Percentiles rank a stretch among this genome's conserved stretches.
These are phyloP conservation scores for Trebouxiophyceae sp. DNA, from an alignment of 163 green algal species.

Conservation along the genomic window DNA sequence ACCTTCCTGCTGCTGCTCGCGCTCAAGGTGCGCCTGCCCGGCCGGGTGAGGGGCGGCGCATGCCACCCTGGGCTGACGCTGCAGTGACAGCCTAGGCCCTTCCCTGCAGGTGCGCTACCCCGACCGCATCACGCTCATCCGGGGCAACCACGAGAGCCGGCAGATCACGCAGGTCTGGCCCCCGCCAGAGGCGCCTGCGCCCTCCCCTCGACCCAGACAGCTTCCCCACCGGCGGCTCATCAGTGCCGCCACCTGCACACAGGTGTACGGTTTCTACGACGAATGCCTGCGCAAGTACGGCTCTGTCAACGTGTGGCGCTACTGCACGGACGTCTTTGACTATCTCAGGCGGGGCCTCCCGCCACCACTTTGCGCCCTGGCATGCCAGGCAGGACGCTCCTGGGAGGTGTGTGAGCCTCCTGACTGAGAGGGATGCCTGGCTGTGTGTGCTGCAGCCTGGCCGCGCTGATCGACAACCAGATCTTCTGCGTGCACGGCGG, in stretches of 20 bases:
- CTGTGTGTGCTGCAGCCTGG: conserved; percentile 66
- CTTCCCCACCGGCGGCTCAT: no score
- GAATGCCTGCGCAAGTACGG: conserved; percentile 99
- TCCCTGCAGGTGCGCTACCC: conserved; percentile 52
- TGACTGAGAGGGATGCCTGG: no score
- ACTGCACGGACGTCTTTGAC: conserved; percentile 99
- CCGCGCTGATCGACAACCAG: conserved; percentile 83
- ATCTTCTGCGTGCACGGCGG: conserved; percentile 97
- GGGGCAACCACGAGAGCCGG: conserved; percentile 96
- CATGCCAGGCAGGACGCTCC: no score
- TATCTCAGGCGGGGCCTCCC: conserved; percentile 60
- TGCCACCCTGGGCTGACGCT: no score
- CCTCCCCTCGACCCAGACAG: no score
- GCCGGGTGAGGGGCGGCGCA: no score
- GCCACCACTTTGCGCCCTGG: no score
- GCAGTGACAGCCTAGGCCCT: not conserved
- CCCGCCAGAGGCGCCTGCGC: no score
- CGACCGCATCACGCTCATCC: conserved; percentile 94
- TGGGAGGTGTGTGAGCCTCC: no score
- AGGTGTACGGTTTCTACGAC: conserved; percentile 97
- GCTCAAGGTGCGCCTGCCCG: conserved; percentile 80
- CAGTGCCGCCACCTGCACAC: conserved; percentile 10
- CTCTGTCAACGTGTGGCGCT: conserved; percentile 91
- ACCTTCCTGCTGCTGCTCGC: conserved; percentile 94
- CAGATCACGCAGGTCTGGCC: conserved; percentile 92